Conservation (phyloP, 352 stramenopile species). For the Pythium rhizo-oryzae region DNA sequence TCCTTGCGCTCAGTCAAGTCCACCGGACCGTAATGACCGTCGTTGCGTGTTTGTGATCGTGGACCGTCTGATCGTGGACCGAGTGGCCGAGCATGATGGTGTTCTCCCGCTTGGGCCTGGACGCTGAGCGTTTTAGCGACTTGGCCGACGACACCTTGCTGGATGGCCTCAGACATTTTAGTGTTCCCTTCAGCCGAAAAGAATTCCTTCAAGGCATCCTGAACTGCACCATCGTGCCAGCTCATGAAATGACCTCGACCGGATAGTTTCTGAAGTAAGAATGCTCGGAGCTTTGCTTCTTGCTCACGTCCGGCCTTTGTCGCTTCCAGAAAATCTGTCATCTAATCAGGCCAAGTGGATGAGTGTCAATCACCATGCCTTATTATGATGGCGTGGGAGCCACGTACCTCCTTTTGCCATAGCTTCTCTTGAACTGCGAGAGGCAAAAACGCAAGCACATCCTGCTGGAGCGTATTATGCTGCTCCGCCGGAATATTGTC, state of each 20-base stretch:
- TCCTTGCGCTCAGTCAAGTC: not conserved
- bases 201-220: slow-evolving; percentile 15
- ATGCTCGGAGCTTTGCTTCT: slow-evolving; percentile 11
- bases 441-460: slow-evolving; percentile 30
- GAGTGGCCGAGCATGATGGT: not conserved
- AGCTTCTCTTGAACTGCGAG: slow-evolving; percentile 35
- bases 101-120: not conserved
- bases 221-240: slow-evolving; percentile 25
- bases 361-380: too few relatives aligned
- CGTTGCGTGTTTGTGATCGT: not conserved
- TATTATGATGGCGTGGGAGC: too few relatives aligned
- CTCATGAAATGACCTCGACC: slow-evolving; percentile 17
- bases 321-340: slow-evolving; percentile 23
- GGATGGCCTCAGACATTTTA: slow-evolving; percentile 13
- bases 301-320: slow-evolving; percentile 26
- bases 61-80: too few relatives aligned
- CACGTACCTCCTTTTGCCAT: slow-evolving; percentile 33
- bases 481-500: slow-evolving; percentile 12
- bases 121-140: slow-evolving; percentile 22
- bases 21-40: not conserved
- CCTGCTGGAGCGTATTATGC: slow-evolving; percentile 11
- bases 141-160: slow-evolving; percentile 23
- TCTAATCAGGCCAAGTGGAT: not conserved
- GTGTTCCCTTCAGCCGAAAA: not conserved
- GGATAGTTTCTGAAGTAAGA: slow-evolving; percentile 21